Evolutionary conservation across 257 asterid species (phyloP).

Genomic region (Nicotiana otophora): DNA sequence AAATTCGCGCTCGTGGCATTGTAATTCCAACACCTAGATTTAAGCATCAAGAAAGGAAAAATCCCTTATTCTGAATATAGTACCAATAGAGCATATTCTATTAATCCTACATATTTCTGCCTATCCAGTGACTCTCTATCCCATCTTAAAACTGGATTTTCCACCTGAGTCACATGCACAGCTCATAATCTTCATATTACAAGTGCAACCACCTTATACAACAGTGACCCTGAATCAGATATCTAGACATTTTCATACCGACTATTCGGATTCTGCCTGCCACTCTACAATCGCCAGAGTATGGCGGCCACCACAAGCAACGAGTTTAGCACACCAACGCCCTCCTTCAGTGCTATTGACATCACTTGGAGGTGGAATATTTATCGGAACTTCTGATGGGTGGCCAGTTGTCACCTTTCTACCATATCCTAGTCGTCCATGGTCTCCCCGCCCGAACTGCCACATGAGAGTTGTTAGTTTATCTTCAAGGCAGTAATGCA

Average conservation of each 20-base stretch:
- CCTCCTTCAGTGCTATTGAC: slow-evolving; percentile 29
- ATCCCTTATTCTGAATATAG: background rate
- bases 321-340: slow-evolving; percentile 72
- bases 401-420: slow-evolving; percentile 86
- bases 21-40: background rate
- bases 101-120: background rate
- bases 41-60: background rate
- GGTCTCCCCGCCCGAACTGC: slow-evolving; percentile 98
- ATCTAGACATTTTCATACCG: slow-evolving; percentile 7
- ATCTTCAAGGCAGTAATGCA: background rate
- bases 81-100: background rate
- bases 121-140: background rate
- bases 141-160: background rate
- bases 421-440: slow-evolving; percentile 97
- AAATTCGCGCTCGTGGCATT: background rate
- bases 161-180: background rate
- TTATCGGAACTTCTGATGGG: slow-evolving; percentile 85
- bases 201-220: slow-evolving; percentile 6
- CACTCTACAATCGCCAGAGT: slow-evolving; percentile 75
- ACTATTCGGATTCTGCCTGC: slow-evolving; percentile 39
- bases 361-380: slow-evolving; percentile 53
- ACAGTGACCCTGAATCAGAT: background rate
- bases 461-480: slow-evolving; percentile 3
- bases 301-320: slow-evolving; percentile 97
- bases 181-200: background rate